Evolutionary conservation across 1,139 yeast genomes (phyloP).

Genomic region (Yamadazyma buinensis): DNA sequence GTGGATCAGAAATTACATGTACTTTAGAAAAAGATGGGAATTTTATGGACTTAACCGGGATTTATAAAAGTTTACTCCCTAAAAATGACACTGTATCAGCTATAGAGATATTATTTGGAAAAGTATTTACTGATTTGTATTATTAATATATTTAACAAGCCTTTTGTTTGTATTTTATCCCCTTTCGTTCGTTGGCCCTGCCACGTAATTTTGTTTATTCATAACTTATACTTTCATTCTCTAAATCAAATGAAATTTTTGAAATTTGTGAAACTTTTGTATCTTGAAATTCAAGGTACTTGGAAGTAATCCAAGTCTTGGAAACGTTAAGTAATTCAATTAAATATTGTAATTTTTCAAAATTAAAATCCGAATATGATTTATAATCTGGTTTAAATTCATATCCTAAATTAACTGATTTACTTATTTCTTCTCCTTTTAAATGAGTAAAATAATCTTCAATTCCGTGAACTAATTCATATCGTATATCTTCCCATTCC

Average conservation of each 20-base stretch:
- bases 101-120: too few relatives aligned
- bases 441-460: conserved; percentile 34
- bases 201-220: too few relatives aligned
- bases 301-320: conserved; percentile 21
- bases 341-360: conserved; percentile 28
- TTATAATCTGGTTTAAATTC: conserved; percentile 18
- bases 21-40: conserved; percentile 11
- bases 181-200: too few relatives aligned
- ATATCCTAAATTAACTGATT: conserved; percentile 7
- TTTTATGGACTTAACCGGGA: conserved; percentile 10
- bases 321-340: conserved; percentile 25
- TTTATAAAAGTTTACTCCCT: too few relatives aligned
- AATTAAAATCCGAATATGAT: conserved; percentile 35
- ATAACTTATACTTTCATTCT: conserved; percentile 16
- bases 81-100: too few relatives aligned
- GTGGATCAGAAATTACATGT: conserved; percentile 26
- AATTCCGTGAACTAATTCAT: conserved; percentile 36
- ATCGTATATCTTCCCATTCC: conserved; percentile 46
- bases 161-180: too few relatives aligned
- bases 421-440: conserved; percentile 22
- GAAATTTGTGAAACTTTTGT: background rate
- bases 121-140: too few relatives aligned
- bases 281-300: background rate
- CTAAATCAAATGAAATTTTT: conserved; percentile 24
- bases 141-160: too few relatives aligned